Evolutionary conservation across 148 eudicot species (phyloP).

Genomic region (Chenopodium berlandieri): DNA sequence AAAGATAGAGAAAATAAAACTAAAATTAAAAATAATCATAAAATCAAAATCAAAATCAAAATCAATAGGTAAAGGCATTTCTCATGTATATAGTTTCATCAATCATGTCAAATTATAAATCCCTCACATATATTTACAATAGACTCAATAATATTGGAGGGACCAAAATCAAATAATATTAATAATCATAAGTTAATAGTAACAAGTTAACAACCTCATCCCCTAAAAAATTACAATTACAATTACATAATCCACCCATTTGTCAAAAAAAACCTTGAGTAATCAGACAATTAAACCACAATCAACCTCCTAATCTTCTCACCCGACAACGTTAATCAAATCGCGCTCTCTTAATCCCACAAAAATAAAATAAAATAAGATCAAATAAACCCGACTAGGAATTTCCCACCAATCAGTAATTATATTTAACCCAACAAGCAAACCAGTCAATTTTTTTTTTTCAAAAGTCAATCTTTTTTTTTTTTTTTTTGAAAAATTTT

Average conservation of each 20-base stretch:
- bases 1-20: no score
- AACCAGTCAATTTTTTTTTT: constrained; percentile 13
- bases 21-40: not conserved
- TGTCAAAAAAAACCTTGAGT: constrained; percentile 16
- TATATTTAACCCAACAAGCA: constrained; percentile 12
- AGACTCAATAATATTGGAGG: constrained; percentile 12
- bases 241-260: constrained; percentile 7
- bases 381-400: constrained; percentile 4
- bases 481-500: constrained; percentile 2
- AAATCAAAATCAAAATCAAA: not conserved
- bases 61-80: not conserved
- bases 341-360: constrained; percentile 5
- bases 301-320: constrained; percentile 25
- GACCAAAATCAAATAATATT: constrained; percentile 20
- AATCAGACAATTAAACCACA: not conserved
- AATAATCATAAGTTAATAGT: not conserved
- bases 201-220: not conserved
- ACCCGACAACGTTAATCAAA: constrained; percentile 22
- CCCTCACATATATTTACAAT: constrained; percentile 28
- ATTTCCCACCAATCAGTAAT: constrained; percentile 22
- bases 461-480: not conserved
- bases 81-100: constrained; percentile 27
- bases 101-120: constrained; percentile 9
- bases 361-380: not conserved
- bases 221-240: constrained; percentile 13